Evolutionary conservation across 2,329 filamentous ascomycete species (phyloP), one percentile per base, ranked within the genome.

Genomic region (Magnaporthiopsis rhizophila): DNA sequence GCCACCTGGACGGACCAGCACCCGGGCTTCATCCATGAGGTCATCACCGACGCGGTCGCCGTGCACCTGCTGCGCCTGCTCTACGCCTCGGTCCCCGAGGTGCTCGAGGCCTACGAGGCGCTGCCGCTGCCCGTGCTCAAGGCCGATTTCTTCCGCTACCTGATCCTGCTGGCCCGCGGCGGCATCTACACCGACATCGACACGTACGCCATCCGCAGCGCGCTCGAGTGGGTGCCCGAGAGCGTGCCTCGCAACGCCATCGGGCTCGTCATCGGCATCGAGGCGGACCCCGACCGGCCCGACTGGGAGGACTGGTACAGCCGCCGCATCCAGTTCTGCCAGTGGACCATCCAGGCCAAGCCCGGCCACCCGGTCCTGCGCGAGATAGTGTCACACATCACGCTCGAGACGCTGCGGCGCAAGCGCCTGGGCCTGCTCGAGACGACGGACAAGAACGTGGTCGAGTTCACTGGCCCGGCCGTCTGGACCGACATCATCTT

Each of bases 251-350:
- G 87, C 67, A 86, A 89, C 67, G 85, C 87, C 1, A 84, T 98
- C 69, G 95, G 95, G 12, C 82, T 99, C 67, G 88, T 99, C 56
- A 83, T 98, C 71, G 95, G 95, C 65, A 97, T 99, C 69, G 95
- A 99, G 79, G 95, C 95, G 5, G 95, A 99, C 73, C 92, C 95
- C 0, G 92, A 98, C 75, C 86, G 95, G 61, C 85, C 86, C 3
- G 95, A 99, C 75, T 99, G 95, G 95, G 84, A 86, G 50, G 81
- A 97, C 1, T 98, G 94, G 95, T 99, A 98, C 80, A 95, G 92
- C 68, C 89, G 95, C 66, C 86, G 94, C 68, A 93, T 99, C 66
- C 95, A 98, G 74, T 98, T 99, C 77, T 99, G 95, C 78, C 95
- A 99, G 76, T 99, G 95, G 95, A 99, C 95, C 1, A 97, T 99